Conservation (phyloP, 2,329 filamentous ascomycete genomes). For the Arthrinium puccinioides region DNA sequence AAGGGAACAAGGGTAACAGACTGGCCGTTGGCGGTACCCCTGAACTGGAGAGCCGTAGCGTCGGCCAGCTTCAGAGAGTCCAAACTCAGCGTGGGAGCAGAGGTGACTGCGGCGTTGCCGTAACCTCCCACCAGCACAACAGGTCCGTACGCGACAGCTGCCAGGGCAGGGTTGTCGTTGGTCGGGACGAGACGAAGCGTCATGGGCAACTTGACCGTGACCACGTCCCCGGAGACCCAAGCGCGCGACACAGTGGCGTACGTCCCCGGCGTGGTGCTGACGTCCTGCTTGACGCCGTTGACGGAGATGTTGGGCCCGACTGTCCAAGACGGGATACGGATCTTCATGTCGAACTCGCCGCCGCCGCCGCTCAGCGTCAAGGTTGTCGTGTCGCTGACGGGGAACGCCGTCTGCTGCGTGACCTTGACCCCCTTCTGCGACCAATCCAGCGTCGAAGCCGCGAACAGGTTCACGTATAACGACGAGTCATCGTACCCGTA, state of each 20-base stretch:
- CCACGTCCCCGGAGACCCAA: slow-evolving; percentile 35
- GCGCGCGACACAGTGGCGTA: slow-evolving; percentile 32
- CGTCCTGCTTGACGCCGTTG: slow-evolving; percentile 27
- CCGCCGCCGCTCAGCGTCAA: slow-evolving; percentile 28
- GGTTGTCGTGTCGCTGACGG: slow-evolving; percentile 29
- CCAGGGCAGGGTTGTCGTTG: slow-evolving; percentile 37
- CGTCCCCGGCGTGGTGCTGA: slow-evolving; percentile 24
- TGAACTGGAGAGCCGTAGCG: slow-evolving; percentile 20
- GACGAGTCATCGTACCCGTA: slow-evolving; percentile 36
- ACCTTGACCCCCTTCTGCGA: slow-evolving; percentile 29
- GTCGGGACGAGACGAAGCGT: slow-evolving; percentile 31
- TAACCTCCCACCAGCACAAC: slow-evolving; percentile 38
- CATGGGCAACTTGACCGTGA: slow-evolving; percentile 39
- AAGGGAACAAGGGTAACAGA: slow-evolving; percentile 28
- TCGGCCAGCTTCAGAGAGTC: slow-evolving; percentile 16
- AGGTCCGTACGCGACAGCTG: slow-evolving; percentile 39
- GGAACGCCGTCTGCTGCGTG: slow-evolving; percentile 35
- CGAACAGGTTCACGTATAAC: slow-evolving; percentile 43
- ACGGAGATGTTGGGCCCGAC: slow-evolving; percentile 28
- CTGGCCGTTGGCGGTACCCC: slow-evolving; percentile 21
- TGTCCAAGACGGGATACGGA: slow-evolving; percentile 43
- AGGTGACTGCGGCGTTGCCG: slow-evolving; percentile 19
- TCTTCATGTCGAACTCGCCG: slow-evolving; percentile 22
- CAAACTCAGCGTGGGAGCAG: slow-evolving; percentile 23
- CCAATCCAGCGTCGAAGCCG: slow-evolving; percentile 38